Conservation (phyloP, 768 basidiomycete species). For the Phaeotremella skinneri region DNA sequence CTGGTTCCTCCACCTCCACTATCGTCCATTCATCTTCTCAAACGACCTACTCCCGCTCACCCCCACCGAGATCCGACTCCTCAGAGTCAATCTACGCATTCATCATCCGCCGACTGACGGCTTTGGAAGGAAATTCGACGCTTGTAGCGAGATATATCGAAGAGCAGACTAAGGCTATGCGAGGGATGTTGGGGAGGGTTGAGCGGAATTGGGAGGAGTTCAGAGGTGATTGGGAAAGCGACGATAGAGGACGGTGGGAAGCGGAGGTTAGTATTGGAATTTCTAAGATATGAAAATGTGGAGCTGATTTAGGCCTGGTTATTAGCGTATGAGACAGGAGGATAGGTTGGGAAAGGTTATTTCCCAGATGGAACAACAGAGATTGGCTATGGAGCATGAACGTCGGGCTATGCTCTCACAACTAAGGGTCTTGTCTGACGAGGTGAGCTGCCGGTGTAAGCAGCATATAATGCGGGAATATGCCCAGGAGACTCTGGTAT, state of each 20-base stretch:
- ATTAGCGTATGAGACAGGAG: slow-evolving; percentile 43
- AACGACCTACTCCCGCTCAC: slow-evolving; percentile 14
- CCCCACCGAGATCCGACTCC: slow-evolving; percentile 36
- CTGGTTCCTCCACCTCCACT: too few species aligned
- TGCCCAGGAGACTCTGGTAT: background rate
- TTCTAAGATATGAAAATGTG: background rate
- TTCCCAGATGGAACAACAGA: slow-evolving; percentile 59
- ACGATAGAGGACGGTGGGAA: slow-evolving; percentile 36
- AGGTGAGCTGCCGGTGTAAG: slow-evolving; percentile 58
- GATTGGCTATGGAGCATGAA: slow-evolving; percentile 66
- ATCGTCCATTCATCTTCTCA: slow-evolving; percentile 11
- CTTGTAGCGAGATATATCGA: slow-evolving; percentile 81
- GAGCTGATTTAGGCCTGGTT: slow-evolving; percentile 6
- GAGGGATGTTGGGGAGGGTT: slow-evolving; percentile 63
- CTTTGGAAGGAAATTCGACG: slow-evolving; percentile 82
- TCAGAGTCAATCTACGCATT: slow-evolving; percentile 89
- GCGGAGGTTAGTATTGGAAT: slow-evolving; percentile 37
- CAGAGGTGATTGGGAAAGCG: slow-evolving; percentile 30
- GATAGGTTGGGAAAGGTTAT: slow-evolving; percentile 71
- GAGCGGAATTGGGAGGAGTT: slow-evolving; percentile 38
- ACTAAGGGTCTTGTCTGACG: slow-evolving; percentile 72
- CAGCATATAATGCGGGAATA: too few species aligned
- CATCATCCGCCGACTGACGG: slow-evolving; percentile 87
- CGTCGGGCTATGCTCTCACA: slow-evolving; percentile 66
- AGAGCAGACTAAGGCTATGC: slow-evolving; percentile 74